Conservation (phyloP, 176 grass and related monocot genomes). For the Luzula sylvatica region DNA sequence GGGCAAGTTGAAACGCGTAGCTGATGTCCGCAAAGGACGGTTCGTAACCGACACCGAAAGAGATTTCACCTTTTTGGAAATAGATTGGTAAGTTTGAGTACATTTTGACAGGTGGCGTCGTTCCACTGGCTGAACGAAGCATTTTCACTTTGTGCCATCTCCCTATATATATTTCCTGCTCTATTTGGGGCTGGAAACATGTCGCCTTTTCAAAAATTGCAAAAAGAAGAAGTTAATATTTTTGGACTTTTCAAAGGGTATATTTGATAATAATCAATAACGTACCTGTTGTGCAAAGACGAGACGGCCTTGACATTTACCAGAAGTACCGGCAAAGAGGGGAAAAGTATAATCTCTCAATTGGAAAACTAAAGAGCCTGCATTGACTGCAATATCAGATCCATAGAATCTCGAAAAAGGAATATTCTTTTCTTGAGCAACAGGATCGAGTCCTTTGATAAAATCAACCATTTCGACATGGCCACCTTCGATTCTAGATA, state of each 20-base stretch:
- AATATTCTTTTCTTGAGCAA: slow-evolving; percentile 71
- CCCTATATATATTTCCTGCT: slow-evolving; percentile 89
- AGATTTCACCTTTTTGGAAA: slow-evolving; percentile 90
- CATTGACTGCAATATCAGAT: slow-evolving; percentile 74
- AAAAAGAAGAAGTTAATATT: too few relatives aligned
- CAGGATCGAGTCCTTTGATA: slow-evolving; percentile 70
- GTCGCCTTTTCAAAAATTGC: too few relatives aligned
- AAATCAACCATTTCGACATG: slow-evolving; percentile 82
- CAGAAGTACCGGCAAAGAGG: slow-evolving; percentile 57
- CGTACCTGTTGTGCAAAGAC: slow-evolving; percentile 93
- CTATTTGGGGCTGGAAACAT: slow-evolving; percentile 98
- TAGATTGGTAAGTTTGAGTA: slow-evolving; percentile 93
- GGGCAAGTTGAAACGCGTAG: slow-evolving; percentile 90
- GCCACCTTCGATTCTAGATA: slow-evolving; percentile 77
- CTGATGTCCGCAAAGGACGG: slow-evolving; percentile 98
- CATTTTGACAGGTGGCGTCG: slow-evolving; percentile 95
- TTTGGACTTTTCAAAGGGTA: too few relatives aligned
- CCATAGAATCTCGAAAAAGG: slow-evolving; percentile 93
- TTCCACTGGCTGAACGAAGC: slow-evolving; percentile 96
- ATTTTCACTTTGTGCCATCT: slow-evolving; percentile 86
- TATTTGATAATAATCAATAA: too few relatives aligned
- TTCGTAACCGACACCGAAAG: slow-evolving; percentile 98
- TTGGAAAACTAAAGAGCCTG: slow-evolving; percentile 69
- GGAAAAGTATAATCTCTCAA: slow-evolving; percentile 95
- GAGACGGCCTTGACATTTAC: slow-evolving; percentile 77